These are phyloP conservation scores for Thalia dealbata DNA, from an alignment of 176 grass and related monocot genomes.

Conservation along the genomic window DNA sequence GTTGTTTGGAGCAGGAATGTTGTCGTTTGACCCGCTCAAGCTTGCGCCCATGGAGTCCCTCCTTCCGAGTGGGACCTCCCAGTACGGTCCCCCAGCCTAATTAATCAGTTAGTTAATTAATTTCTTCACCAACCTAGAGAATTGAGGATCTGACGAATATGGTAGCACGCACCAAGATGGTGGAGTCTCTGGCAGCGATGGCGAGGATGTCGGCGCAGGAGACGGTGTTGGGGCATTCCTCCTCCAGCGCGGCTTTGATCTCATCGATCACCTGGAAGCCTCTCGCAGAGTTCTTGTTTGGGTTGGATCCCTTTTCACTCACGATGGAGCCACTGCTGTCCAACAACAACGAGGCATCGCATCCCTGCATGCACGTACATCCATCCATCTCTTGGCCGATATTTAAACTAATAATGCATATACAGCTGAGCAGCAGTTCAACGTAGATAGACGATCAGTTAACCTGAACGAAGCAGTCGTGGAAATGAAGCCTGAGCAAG, in stretches of 20 bases:
- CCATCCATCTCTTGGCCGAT: neutral
- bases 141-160: too few relatives aligned
- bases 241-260: constrained; percentile 12
- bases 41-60: constrained; percentile 70
- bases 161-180: constrained; percentile 8
- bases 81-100: constrained; percentile 69
- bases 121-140: neutral
- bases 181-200: constrained; percentile 9
- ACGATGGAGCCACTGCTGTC: neutral
- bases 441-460: too few relatives aligned
- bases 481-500: constrained; percentile 13
- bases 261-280: constrained; percentile 11
- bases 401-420: neutral
- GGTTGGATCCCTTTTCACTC: neutral
- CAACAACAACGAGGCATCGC: constrained; percentile 4
- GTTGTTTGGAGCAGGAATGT: constrained; percentile 90
- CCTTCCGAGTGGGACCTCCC: constrained; percentile 83
- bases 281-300: constrained; percentile 6
- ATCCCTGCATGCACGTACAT: neutral
- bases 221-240: constrained; percentile 4
- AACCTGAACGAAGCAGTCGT: constrained; percentile 14
- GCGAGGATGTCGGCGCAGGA: constrained; percentile 9
- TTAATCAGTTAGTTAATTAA: neutral
- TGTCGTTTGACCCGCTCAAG: constrained; percentile 77
- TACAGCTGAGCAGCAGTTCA: neutral